A percentile compares a stretch with the other conserved stretches of the same genome.
Conservation (phyloP, 2,329 filamentous ascomycete species). For the Exophiala spinifera region DNA sequence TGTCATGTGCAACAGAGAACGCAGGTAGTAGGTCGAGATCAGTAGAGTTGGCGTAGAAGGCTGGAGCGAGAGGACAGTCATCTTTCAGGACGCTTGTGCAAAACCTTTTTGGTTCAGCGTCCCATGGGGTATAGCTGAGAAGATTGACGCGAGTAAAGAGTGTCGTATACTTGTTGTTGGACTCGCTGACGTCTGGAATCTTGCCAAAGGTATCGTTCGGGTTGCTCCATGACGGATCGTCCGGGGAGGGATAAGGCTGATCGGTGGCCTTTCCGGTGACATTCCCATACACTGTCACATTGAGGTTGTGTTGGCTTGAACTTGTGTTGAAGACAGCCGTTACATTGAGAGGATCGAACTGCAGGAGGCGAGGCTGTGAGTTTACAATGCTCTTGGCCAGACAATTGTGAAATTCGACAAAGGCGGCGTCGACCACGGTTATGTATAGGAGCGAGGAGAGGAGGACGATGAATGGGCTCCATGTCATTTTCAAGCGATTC, state of each 20-base stretch:
- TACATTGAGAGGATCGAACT: conserved; percentile 74
- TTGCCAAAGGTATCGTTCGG: conserved; percentile 66
- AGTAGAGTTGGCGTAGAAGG: conserved; percentile 59
- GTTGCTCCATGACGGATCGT: conserved; percentile 62
- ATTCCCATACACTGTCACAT: conserved; percentile 83
- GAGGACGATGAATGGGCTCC: background rate
- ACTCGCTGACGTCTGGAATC: conserved; percentile 63
- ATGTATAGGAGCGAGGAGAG: conserved; percentile 6
- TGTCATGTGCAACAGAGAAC: conserved; percentile 69
- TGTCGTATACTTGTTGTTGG: conserved; percentile 65
- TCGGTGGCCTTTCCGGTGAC: conserved; percentile 69
- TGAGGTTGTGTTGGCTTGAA: conserved; percentile 62
- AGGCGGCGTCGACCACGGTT: conserved; percentile 51
- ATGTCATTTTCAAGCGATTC: background rate
- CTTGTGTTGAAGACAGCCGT: conserved; percentile 69
- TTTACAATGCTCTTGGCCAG: conserved; percentile 59
- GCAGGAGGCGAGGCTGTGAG: conserved; percentile 61
- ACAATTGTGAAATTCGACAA: conserved; percentile 82
- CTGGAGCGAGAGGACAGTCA: conserved; percentile 71
- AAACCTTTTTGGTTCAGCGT: conserved; percentile 56
- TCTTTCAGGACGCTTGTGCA: conserved; percentile 59
- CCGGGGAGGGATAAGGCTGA: conserved; percentile 57
- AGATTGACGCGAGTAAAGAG: conserved; percentile 69
- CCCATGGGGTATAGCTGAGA: conserved; percentile 71
- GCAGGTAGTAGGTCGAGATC: conserved; percentile 60